A percentile compares a stretch with the other conserved stretches of the same genome.
These are phyloP conservation scores for Phytophthora rubi DNA, from an alignment of 352 stramenopile genomes.

Conservation along the genomic window DNA sequence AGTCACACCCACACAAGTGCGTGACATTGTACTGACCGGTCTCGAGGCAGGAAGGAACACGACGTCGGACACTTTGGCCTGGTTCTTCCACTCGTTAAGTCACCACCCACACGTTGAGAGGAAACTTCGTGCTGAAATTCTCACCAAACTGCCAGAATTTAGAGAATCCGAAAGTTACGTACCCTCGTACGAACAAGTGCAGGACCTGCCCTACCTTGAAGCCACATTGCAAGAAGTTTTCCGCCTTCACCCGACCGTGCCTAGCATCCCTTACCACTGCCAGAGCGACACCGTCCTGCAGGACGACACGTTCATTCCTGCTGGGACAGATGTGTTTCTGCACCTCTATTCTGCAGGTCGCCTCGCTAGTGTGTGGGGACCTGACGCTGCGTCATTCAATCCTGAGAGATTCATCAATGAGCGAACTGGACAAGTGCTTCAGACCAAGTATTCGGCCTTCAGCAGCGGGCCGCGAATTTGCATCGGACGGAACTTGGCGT, in stretches of 20 bases:
- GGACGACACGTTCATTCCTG: constrained; percentile 49
- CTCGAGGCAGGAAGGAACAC: constrained; percentile 67
- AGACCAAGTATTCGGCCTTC: constrained; percentile 18
- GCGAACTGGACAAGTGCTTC: constrained; percentile 6
- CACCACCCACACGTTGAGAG: constrained; percentile 43
- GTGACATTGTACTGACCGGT: constrained; percentile 60
- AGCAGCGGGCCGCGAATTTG: constrained; percentile 18
- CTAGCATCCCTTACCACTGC: constrained; percentile 46
- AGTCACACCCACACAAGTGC: constrained; percentile 33
- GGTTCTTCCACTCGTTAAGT: constrained; percentile 56
- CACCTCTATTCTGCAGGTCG: constrained; percentile 46
- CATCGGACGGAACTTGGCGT: constrained; percentile 19
- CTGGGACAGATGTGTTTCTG: constrained; percentile 28
- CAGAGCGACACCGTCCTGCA: constrained; percentile 43
- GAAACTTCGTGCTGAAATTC: constrained; percentile 39
- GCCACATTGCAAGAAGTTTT: constrained; percentile 25
- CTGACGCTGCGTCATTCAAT: constrained; percentile 35
- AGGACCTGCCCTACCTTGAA: constrained; percentile 30
- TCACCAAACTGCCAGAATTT: constrained; percentile 25
- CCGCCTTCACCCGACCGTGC: constrained; percentile 31
- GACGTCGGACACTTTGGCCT: constrained; percentile 51
- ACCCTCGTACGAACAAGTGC: constrained; percentile 19
- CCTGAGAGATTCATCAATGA: constrained; percentile 49
- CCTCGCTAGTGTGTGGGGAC: constrained; percentile 44
- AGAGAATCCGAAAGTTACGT: neutral